Evolutionary conservation across 352 stramenopile species (phyloP).

Genomic region (Thraustochytrium striatum): DNA sequence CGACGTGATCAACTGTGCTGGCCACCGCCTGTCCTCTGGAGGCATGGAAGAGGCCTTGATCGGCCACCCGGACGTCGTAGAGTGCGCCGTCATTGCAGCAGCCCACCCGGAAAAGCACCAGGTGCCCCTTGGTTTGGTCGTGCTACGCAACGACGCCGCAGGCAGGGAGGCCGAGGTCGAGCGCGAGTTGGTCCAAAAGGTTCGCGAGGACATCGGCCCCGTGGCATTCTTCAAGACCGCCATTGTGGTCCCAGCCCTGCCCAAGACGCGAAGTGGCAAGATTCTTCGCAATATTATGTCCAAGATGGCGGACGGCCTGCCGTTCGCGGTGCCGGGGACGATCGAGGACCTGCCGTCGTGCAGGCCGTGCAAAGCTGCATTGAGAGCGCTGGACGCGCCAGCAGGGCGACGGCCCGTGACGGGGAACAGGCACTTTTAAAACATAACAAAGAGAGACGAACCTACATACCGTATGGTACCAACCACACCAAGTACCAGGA

Average conservation of each 20-base stretch:
- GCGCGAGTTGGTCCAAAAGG: constrained; percentile 55
- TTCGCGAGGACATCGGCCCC: constrained; percentile 58
- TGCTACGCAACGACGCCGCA: constrained; percentile 52
- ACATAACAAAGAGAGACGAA: no score
- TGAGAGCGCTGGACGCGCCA: no score
- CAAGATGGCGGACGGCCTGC: constrained; percentile 60
- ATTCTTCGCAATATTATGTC: constrained; percentile 59
- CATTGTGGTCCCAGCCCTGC: constrained; percentile 55
- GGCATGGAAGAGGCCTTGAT: constrained; percentile 81
- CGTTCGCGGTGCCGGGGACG: constrained; percentile 56
- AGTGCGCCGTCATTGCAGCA: constrained; percentile 70
- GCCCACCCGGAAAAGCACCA: constrained; percentile 61
- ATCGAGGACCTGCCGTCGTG: constrained; percentile 55
- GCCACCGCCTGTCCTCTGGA: constrained; percentile 75
- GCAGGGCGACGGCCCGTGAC: no score
- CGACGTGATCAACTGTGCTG: constrained; percentile 82
- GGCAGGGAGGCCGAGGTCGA: constrained; percentile 51
- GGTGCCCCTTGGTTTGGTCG: constrained; percentile 59
- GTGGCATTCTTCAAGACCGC: constrained; percentile 59
- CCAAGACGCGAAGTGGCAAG: constrained; percentile 64
- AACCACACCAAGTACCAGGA: no score
- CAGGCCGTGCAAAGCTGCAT: no score
- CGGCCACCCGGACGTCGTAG: constrained; percentile 70
- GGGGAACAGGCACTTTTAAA: no score
- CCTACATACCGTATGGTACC: no score